phyloP scores from a whole-genome alignment of 306 rosid genomes.

The Castanospermum australe region DNA sequence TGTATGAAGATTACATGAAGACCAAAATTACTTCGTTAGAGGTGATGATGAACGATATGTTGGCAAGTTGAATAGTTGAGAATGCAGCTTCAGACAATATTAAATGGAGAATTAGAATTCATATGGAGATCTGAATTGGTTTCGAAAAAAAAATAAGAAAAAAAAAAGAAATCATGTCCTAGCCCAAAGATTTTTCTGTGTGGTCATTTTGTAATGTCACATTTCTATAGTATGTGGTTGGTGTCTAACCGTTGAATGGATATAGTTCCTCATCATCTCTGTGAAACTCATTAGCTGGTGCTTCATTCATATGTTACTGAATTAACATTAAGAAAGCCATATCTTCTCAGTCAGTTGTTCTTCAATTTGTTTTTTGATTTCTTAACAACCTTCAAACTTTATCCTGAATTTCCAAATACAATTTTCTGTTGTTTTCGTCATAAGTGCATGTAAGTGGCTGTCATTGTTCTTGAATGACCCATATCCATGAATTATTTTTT shows the following conservation, averaged over 20 bases:
- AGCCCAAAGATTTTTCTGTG: not conserved
- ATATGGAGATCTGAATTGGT: constrained; percentile 3
- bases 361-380: not conserved
- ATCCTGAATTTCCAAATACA: constrained; percentile 5
- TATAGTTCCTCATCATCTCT: not conserved
- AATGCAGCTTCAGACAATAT: not conserved
- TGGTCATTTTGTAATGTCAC: not conserved
- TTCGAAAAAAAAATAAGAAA: too few relatives aligned
- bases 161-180: not conserved
- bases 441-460: not conserved
- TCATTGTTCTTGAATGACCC: not conserved
- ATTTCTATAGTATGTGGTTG: not conserved
- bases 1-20: constrained; percentile 9
- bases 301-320: not conserved
- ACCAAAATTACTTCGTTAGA: not conserved
- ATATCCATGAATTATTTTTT: not conserved
- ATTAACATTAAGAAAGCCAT: not conserved
- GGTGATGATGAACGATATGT: constrained; percentile 8
- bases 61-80: constrained; percentile 17
- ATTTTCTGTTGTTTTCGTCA: constrained; percentile 10
- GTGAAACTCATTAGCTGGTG: not conserved
- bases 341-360: not conserved
- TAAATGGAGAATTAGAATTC: constrained; percentile 5
- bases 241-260: constrained; percentile 1
- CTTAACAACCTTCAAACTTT: not conserved